phyloP scores from a whole-genome alignment of 2,329 filamentous ascomycete species.

The Aspergillus awamori region DNA sequence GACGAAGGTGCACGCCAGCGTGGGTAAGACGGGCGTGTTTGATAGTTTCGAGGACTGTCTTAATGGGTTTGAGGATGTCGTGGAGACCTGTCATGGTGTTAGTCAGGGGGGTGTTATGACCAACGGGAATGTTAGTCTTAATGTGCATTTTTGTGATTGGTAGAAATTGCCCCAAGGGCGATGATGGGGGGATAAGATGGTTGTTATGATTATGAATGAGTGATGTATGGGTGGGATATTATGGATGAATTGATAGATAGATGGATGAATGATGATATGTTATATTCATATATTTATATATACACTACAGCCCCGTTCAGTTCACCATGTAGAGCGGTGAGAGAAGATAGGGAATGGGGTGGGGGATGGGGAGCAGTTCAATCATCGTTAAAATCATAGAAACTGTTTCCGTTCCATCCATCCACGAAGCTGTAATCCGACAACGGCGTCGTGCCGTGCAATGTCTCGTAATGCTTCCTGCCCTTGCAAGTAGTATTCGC shows the following conservation, averaged over 20 bases:
- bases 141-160: slow-evolving; percentile 3
- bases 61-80: neutral
- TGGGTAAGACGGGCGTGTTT: neutral
- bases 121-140: neutral
- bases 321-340: too few species aligned
- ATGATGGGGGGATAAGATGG: too few species aligned
- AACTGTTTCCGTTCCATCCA: slow-evolving; percentile 33
- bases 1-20: neutral
- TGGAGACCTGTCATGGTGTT: neutral
- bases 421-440: slow-evolving; percentile 31
- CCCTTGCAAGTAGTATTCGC: slow-evolving; percentile 21
- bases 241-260: neutral
- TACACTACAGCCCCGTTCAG: too few species aligned
- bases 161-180: neutral
- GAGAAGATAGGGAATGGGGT: neutral
- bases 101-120: neutral
- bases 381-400: slow-evolving; percentile 27
- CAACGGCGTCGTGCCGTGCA: slow-evolving; percentile 31
- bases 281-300: neutral
- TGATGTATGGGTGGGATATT: too few species aligned
- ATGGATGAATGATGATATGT: neutral
- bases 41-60: slow-evolving; percentile 1
- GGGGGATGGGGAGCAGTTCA: neutral
- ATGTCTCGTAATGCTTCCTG: slow-evolving; percentile 26
- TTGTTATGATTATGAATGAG: neutral